Evolutionary conservation across 257 asterid genomes (phyloP), one percentile per base, ranked within the genome.

Genomic region (Nicotiana knightiana): DNA sequence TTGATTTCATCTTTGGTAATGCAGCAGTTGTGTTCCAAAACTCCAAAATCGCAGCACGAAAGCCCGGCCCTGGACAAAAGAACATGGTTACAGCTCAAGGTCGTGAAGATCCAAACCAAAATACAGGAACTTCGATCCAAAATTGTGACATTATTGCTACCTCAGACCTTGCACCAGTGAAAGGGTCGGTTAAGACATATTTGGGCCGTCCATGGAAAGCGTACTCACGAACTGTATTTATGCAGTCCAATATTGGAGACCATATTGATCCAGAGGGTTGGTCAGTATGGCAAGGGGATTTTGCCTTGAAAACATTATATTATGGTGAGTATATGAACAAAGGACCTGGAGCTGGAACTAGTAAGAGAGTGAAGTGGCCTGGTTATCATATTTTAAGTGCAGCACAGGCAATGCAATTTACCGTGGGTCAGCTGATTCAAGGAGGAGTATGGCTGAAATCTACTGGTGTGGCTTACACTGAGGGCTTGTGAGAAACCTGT

Each of bases 81-180:
- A 89, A 87, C 88, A 86, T 87, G 64, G 70, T 91, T 1, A 89
- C 95, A 0, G 95, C 95, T 0, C 93, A 91, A 78, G 93, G 95
- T 24, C 87, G 91, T 24, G 82, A 82, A 63, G 90, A 87, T 24
- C 73, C 89, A 1, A 63, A 81, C 7, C 89, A 87, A 9, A 80
- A 76, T 4, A 87, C 93, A 8, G 92, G 91, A 18, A 87, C 85
- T 33, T 82, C 92, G 0, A 76, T 91, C 76, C 93, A 91, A 81
- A 39, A 86, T 61, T 70, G 91, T 5, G 51, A 57, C 0, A 63
- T 86, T 4, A 62, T 70, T 2, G 77, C 88, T 8, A 66, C 64
- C 30, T 55, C 86, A 9, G 86, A 83, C 71, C 68, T 86, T 28
- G 62, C 13, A 5, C 84, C 84, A 5, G 80, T 83, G 4, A 75